Base-by-base conservation (phyloP, 441 rosid species). In the Syzygium syzygioides region DNA sequence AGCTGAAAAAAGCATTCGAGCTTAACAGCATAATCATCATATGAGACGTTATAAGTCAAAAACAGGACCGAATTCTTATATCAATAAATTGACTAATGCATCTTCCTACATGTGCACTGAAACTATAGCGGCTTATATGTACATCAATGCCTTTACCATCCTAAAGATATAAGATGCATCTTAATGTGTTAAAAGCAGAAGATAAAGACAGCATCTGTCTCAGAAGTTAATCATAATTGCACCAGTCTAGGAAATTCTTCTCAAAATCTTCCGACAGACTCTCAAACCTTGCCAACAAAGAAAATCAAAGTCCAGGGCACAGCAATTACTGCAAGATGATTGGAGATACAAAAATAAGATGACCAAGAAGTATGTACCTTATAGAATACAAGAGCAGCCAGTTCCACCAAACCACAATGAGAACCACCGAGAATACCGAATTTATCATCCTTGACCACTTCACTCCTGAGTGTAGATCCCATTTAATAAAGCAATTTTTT, bases 331-430 rank as follows among this genome's bases (percentile, higher is more conserved):
- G 60, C 41, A 85, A n/a, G 64, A 55, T 54, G 87, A 25, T 37
- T 14, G 56, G 59, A 48, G 17, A 85, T 62, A 64, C 53, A 66
- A 85, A 53, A 84, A n/a, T 26, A n/a, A 88, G 52, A 45, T 71
- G 83, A 71, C 52, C 60, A 55, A 52, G 20, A 48, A 55, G 37
- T 30, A 20, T 30, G 76, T 93, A 97, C 99, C 97, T 92, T 94
- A 92, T 95, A 96, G 86, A 98, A 92, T 66, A 95, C 95, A 54
- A 94, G 93, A 87, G 99, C 96, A 55, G 98, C 99, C 85, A 98
- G 96, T 91, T 97, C 96, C 92, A 96, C 96, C 93, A 97, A 88
- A 90, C 94, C 92, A 93, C 91, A 90, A 86, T 94, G 95, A 53
- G 94, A 95, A 86, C 94, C 92, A 92, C 94, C 94, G 91, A 98